A percentile compares a stretch with the other conserved stretches of the same genome.
These are phyloP conservation scores for Globisporangium canariense DNA, from an alignment of 352 stramenopile genomes.

Conservation along the genomic window DNA sequence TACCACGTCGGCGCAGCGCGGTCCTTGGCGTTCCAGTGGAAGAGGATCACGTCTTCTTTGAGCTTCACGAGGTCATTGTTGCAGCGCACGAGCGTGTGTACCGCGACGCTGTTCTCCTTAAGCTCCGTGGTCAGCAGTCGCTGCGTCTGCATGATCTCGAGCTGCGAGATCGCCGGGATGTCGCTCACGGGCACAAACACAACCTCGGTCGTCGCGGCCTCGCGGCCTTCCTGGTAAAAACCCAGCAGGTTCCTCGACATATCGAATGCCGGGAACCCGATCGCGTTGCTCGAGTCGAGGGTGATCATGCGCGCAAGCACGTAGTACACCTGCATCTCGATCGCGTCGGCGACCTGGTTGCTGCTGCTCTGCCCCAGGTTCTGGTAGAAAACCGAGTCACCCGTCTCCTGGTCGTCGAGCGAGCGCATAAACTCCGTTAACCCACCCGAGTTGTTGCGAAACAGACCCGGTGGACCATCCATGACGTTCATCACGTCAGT, in stretches of 20 bases:
- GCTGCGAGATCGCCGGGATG: constrained; percentile 65
- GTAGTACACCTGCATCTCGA: constrained; percentile 81
- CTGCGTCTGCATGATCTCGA: constrained; percentile 69
- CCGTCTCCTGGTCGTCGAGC: constrained; percentile 63
- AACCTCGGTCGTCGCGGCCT: constrained; percentile 76
- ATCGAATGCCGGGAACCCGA: constrained; percentile 80
- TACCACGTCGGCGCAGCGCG: constrained; percentile 39
- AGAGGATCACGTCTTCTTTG: constrained; percentile 84
- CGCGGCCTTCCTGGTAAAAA: constrained; percentile 76
- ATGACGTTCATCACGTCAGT: constrained; percentile 70
- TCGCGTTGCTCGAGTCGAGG: constrained; percentile 61
- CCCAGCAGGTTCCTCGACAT: constrained; percentile 62
- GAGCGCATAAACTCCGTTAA: constrained; percentile 79
- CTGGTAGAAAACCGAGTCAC: constrained; percentile 62
- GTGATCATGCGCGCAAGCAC: constrained; percentile 77
- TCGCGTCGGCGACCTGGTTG: constrained; percentile 58
- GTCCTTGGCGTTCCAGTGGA: constrained; percentile 82
- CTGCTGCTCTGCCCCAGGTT: constrained; percentile 36
- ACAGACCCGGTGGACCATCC: constrained; percentile 63
- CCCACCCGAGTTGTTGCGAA: constrained; percentile 72
- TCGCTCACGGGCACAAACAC: constrained; percentile 78
- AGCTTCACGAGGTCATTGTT: constrained; percentile 84
- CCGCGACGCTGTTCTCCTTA: constrained; percentile 65
- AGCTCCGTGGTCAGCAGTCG: constrained; percentile 62
- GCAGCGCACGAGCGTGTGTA: constrained; percentile 67